Base-by-base conservation (phyloP, 2,329 filamentous ascomycete genomes). In the Chaetomium sp. region DNA sequence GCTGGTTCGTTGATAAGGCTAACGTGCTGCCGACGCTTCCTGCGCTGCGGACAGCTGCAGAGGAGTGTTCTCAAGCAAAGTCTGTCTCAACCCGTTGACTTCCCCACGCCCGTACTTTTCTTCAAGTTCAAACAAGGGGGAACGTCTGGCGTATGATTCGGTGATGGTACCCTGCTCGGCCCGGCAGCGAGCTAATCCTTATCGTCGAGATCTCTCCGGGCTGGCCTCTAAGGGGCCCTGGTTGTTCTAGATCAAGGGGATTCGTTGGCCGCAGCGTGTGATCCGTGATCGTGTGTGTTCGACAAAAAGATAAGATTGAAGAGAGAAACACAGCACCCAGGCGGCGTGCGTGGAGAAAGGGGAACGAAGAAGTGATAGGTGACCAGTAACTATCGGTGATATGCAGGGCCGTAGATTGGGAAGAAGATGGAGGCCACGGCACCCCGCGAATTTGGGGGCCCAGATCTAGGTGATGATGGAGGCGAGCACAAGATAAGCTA, bases 401-500 rank as follows among this genome's bases (percentile, higher is more conserved):
- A 59, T 59, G 57, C 53, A 58, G 49, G 56, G 44, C 32, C 42
- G 48, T 51, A 41, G 51, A 54, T 56, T 56, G 54, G 49, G 56
- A 56, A 49, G 56, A 54, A 52, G 62, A 55, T 51, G 47, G 56
- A 56, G 47, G 44, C 48, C 54, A 57, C 51, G 52, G 47, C 32
- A n/a, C 14, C 42, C 52, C 51, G 51, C 56, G 60, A 59, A 59
- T 62, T 27, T 60, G 54, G 61, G 54, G 56, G 58, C 11, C 38
- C 40, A 9, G 60, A 59, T 65, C 67, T 79, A 79, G 69, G 77
- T 79, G 69, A 79, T 70, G 68, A 80, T 74, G 60, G 77, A 76
- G 68, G 70, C 72, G 63, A 79, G 72, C 68, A 79, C 73, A 66
- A 81, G 77, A 80, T 80, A 79, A 78, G 78, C 73, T 70, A 74